Base-by-base conservation (phyloP, 2,329 filamentous ascomycete species). In the Ascochyta koolunga region DNA sequence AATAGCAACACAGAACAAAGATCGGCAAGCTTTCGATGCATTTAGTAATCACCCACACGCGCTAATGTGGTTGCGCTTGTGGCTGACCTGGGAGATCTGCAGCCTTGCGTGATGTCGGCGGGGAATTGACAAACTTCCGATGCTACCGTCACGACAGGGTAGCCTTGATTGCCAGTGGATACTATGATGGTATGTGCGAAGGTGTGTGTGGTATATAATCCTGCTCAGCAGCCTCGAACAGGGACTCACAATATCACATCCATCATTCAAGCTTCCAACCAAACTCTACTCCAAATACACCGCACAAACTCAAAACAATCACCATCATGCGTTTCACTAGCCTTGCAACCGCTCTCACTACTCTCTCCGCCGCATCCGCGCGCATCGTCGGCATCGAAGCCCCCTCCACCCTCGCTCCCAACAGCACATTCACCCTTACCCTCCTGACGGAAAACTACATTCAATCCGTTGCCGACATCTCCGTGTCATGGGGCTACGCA, bases 351-450 rank as follows among this genome's bases (percentile, higher is more conserved):
- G 21, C 44, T 15, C 33, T 52, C 24, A 35, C 38, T 22, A 37
- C 42, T 27, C 44, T 47, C 33, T 54, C 44, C 16, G 50, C 39
- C 44, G 50, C 44, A 19, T 54, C 50, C 6, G 44, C 42, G 64
- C 74, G 76, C 59, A 79, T 82, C 56, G 60, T 61, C 51, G 78
- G 79, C 68, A 75, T 81, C 62, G 65, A 73, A 15, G 70, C 77
- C 15, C 80, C 80, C 1, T 50, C 68, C 8, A 78, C 71, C 33
- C 72, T 81, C 56, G 66, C 65, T 29, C 73, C 77, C 4, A 77
- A 76, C 55, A 46, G 50, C 29, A 62, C 69, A 37, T 75, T 79
- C 66, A 62, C 69, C 25, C 70, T 76, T 62, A 70, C 70, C 18
- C 71, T 82, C 57, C 39, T 70, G 36, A 76, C 73, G 37, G 67